These are phyloP conservation scores for Chaetomiaceae sp. DNA, from an alignment of 2,329 filamentous ascomycete genomes.

Conservation along the genomic window DNA sequence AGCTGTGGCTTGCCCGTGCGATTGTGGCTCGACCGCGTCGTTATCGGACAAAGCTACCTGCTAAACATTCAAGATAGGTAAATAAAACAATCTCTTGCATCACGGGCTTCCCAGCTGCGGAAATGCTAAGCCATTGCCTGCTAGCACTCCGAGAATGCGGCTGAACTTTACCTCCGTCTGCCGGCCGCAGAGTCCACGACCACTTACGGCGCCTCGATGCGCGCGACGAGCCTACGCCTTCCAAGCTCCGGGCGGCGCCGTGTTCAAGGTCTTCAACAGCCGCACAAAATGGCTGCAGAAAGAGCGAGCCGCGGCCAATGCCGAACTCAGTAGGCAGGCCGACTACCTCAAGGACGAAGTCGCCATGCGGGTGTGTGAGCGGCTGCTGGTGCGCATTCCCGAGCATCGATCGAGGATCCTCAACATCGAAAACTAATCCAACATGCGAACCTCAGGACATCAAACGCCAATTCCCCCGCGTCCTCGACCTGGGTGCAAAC, in stretches of 20 bases:
- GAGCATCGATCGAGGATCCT: neutral
- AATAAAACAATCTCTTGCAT: too few species aligned
- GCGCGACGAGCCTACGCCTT: constrained; percentile 64
- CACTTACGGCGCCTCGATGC: neutral
- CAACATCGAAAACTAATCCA: neutral
- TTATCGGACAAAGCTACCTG: too few species aligned
- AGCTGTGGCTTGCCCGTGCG: constrained; percentile 6
- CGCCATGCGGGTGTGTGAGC: constrained; percentile 75
- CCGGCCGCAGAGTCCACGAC: constrained; percentile 15
- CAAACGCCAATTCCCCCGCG: constrained; percentile 77
- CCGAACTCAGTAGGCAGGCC: constrained; percentile 68
- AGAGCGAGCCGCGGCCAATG: constrained; percentile 71
- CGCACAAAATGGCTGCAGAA: constrained; percentile 86
- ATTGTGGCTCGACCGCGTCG: constrained; percentile 5
- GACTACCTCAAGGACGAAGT: constrained; percentile 96
- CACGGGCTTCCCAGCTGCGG: neutral
- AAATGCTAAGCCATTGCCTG: constrained; percentile 20
- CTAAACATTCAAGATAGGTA: too few species aligned
- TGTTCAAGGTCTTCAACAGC: constrained; percentile 87
- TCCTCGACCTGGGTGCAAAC: constrained; percentile 91
- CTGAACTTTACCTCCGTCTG: constrained; percentile 20
- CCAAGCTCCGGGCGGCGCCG: constrained; percentile 69
- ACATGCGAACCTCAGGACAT: constrained; percentile 61
- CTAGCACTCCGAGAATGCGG: constrained; percentile 25
- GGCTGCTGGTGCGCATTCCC: constrained; percentile 60